Base-by-base conservation (phyloP, 2,329 filamentous ascomycete genomes). In the Colletotrichum endophyticum region DNA sequence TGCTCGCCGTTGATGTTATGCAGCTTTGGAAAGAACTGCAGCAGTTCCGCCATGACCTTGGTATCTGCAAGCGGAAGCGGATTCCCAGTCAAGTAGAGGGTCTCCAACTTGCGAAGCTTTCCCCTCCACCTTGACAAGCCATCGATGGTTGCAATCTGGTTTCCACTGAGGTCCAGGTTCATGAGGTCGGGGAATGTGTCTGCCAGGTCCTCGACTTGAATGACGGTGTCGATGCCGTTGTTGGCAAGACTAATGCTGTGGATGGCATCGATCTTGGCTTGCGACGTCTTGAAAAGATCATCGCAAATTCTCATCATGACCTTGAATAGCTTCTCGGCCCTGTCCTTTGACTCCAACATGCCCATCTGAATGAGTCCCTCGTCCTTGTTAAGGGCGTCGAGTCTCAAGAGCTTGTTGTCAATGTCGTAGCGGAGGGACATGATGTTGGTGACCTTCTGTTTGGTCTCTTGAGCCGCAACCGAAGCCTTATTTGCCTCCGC, bases 291-390 rank as follows among this genome's bases (percentile, higher is more conserved):
- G 87, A 98, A 98, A 22, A 94, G 90, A 77, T 92, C 88, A 70
- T 98, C 93, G 83, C 95, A 96, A 63, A 98, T 93, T 75, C 92
- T 92, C 95, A 99, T 98, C 77, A 99, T 89, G 2, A 95, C 96
- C 69, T 95, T 95, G 86, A 99, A 98, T 78, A 98, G 95, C 84
- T 98, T 99, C 78, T 94, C 91, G 62, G 94, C 92, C 2, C 93
- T 93, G 5, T 93, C 92, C 75, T 90, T 91, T 75, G 88, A 92
- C 77, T 92, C 91, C 83, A 98, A 96, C 81, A 96, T 94, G 49
- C 95, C 95, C 84, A 96, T 92, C 57, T 91, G 88, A 70, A 92
- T 88, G 6, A 99, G 90, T 74, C 93, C 91, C 3, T 92, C 86
- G 80, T 99, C 96, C 64, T 91, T 88, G 36, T 91, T 93, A 12